Percentiles rank a stretch among this genome's conserved stretches.
Conservation (phyloP, 1,284 basidiomycete genomes). For the Puccinia polysora region DNA sequence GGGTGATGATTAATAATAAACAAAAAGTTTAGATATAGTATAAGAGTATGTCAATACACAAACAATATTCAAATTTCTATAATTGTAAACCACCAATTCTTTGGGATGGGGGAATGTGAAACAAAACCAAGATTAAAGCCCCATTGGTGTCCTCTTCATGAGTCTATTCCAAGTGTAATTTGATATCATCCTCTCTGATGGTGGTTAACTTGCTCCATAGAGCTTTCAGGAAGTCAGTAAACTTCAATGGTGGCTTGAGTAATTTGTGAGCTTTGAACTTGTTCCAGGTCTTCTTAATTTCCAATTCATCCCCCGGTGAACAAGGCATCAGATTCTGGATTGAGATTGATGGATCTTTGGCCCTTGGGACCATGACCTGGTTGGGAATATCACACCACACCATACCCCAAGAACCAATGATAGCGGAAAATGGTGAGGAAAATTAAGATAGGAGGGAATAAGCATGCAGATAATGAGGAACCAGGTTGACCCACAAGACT, state of each 20-base stretch:
- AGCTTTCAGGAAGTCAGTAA: slow-evolving; percentile 80
- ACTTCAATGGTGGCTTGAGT: slow-evolving; percentile 71
- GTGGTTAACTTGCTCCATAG: slow-evolving; percentile 79
- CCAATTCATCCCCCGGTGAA: slow-evolving; percentile 82
- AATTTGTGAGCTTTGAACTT: slow-evolving; percentile 85
- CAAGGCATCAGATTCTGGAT: slow-evolving; percentile 72
- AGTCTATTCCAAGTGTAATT: slow-evolving; percentile 86
- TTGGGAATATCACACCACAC: no score
- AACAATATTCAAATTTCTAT: no score
- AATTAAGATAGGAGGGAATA: no score
- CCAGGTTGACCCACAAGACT: no score
- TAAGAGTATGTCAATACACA: no score
- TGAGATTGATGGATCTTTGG: slow-evolving; percentile 58
- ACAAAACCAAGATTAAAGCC: slow-evolving; percentile 15
- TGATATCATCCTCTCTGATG: slow-evolving; percentile 81
- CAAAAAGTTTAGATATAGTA: no score
- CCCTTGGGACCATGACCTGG: slow-evolving; percentile 54
- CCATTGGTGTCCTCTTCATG: slow-evolving; percentile 61
- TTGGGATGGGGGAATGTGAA: not conserved
- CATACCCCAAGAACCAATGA: no score
- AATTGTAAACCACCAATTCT: no score
- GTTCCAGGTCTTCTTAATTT: slow-evolving; percentile 87
- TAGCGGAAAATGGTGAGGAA: no score
- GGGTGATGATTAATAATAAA: no score
- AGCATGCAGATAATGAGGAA: not conserved